phyloP scores from a whole-genome alignment of 2,329 filamentous ascomycete genomes.

The Chaetomium strumarium region DNA sequence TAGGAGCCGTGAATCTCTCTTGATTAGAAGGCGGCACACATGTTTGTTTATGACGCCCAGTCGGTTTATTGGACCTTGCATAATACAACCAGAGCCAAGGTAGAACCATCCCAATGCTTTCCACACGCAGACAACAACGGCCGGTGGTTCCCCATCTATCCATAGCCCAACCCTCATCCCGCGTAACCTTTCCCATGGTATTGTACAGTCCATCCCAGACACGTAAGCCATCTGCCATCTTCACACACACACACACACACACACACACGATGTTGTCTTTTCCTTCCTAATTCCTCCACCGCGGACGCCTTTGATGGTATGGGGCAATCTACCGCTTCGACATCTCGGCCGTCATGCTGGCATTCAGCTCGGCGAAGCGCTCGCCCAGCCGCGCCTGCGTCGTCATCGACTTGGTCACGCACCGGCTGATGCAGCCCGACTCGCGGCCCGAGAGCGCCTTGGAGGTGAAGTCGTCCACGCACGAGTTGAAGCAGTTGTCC shows the following conservation, averaged over 20 bases:
- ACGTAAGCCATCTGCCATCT: no score
- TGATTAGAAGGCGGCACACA: no score
- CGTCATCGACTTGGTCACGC: constrained; percentile 94
- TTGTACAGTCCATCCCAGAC: not conserved
- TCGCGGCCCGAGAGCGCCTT: constrained; percentile 87
- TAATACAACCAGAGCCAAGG: not conserved
- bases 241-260: not conserved
- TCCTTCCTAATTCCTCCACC: not conserved
- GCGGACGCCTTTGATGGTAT: not conserved
- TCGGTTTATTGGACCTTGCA: not conserved
- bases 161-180: not conserved
- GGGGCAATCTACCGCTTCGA: constrained; percentile 34
- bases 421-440: constrained; percentile 86
- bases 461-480: constrained; percentile 97
- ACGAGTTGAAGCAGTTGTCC: constrained; percentile 91
- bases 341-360: constrained; percentile 52
- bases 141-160: not conserved
- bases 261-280: not conserved
- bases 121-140: not conserved
- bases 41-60: not conserved
- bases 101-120: not conserved
- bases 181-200: not conserved
- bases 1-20: no score
- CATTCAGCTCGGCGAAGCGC: constrained; percentile 72
- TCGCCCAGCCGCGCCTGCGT: constrained; percentile 84